Base-by-base conservation (phyloP, 495 filamentous ascomycete genomes). In the Clavariopsis aquatica region DNA sequence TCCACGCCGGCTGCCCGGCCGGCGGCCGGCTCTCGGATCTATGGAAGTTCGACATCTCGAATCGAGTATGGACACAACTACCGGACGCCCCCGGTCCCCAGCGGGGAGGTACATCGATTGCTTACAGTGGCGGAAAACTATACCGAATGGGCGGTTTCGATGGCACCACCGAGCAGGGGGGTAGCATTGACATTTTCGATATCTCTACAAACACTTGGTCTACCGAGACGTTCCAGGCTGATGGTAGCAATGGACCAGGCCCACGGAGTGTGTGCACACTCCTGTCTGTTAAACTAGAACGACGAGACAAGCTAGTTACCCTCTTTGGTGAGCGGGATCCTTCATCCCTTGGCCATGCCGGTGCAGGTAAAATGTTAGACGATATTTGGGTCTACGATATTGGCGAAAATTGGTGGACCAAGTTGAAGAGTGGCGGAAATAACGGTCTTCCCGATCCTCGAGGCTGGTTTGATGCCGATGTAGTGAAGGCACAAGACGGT, bases 361-460 rank as follows among this genome's bases (percentile, higher is more conserved):
- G 81, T 3, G 85, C 87, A 0, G 89, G 89, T 0, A 85, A 81
- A 66, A 90, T 90, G 79, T 78, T 84, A 67, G 74, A 77, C 19
- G 90, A 93, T 75, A 81, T 90, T 1, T 94, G 90, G 91, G 81
- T 79, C 0, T 94, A 88, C 72, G 83, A 89, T 68, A 76, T 90
- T 34, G 77, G 78, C 15, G 74, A 76, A 7, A 75, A 82, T 43
- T 78, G 77, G 52, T 84, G 85, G 78, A 74, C 73, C 13, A 74
- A 82, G 19, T 74, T 88, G 17, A 78, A 79, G 2, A 75, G 78
- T 9, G 76, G 77, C 60, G 83, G 78, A 0, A 79, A 78, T 17
- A 81, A 84, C 0, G 55, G 56, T n/a, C 8, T 55, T 0, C 71
- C 76, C 1, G 49, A 57, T 9, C 49, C 73, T n/a, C 57, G 75